These are phyloP conservation scores for Plasmodium malariae DNA, from an alignment of 169 alveolate species.

Conservation along the genomic window DNA sequence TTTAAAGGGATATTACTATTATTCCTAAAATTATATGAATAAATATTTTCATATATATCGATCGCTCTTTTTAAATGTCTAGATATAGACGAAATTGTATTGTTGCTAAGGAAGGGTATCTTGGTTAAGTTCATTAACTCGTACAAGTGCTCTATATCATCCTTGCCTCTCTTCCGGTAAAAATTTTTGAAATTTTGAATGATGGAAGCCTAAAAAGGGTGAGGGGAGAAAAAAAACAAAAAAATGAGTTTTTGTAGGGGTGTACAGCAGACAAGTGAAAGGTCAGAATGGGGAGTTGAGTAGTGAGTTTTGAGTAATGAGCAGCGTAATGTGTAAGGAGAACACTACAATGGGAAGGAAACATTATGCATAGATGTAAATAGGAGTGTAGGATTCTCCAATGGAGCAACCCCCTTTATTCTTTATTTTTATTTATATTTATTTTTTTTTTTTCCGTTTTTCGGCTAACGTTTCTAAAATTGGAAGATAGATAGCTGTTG, in stretches of 20 bases:
- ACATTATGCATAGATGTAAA: too few species aligned
- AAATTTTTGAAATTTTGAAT: constrained; percentile 41
- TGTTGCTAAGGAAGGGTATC: constrained; percentile 47
- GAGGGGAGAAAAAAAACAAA: neutral
- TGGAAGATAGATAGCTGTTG: constrained; percentile 42
- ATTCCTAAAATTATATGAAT: constrained; percentile 30
- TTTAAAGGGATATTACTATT: constrained; percentile 3
- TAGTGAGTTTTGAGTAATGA: too few species aligned
- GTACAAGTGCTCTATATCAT: constrained; percentile 49
- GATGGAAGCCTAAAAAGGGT: constrained; percentile 36
- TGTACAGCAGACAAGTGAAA: too few species aligned
- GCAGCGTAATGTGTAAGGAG: too few species aligned
- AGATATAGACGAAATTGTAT: constrained; percentile 33
- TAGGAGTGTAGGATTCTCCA: too few species aligned
- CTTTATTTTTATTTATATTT: too few species aligned
- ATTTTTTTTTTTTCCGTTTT: too few species aligned
- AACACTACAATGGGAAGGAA: too few species aligned
- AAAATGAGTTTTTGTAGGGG: neutral
- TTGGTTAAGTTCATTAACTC: constrained; percentile 30
- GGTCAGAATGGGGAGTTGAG: too few species aligned
- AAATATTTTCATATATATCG: constrained; percentile 55
- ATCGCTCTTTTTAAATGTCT: constrained; percentile 56
- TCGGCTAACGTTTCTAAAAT: constrained; percentile 46
- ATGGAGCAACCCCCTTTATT: too few species aligned
- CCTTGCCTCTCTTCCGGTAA: constrained; percentile 42